Evolutionary conservation across 306 rosid species (phyloP).

Genomic region (Prunus salicina): DNA sequence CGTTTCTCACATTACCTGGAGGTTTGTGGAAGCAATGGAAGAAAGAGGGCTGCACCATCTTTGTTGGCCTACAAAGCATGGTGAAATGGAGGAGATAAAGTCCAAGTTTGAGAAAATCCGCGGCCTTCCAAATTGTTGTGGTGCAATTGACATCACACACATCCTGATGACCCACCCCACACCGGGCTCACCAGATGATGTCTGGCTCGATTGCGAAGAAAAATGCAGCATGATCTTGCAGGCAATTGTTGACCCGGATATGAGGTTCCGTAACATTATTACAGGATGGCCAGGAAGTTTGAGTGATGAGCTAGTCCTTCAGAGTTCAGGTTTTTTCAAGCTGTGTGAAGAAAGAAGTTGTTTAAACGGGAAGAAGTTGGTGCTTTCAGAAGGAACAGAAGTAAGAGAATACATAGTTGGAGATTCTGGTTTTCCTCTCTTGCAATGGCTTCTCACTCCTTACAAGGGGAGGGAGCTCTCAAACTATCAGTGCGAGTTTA

Average conservation of each 20-base stretch:
- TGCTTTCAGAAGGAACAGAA: slow-evolving; percentile 44
- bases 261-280: slow-evolving; percentile 73
- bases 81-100: slow-evolving; percentile 62
- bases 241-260: slow-evolving; percentile 74
- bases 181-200: slow-evolving; percentile 37
- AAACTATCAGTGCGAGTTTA: slow-evolving; percentile 48
- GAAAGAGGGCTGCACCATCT: slow-evolving; percentile 78
- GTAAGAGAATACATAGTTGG: slow-evolving; percentile 68
- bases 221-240: slow-evolving; percentile 91
- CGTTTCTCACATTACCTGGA: slow-evolving; percentile 88
- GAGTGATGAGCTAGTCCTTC: slow-evolving; percentile 56
- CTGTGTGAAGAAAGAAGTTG: slow-evolving; percentile 57
- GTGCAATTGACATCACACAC: slow-evolving; percentile 79
- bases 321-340: slow-evolving; percentile 58
- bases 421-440: slow-evolving; percentile 69
- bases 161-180: slow-evolving; percentile 81
- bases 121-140: slow-evolving; percentile 87
- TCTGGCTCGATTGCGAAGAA: slow-evolving; percentile 78
- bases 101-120: slow-evolving; percentile 57
- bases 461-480: slow-evolving; percentile 54
- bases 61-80: slow-evolving; percentile 69
- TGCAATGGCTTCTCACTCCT: slow-evolving; percentile 88
- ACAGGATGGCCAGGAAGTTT: slow-evolving; percentile 93
- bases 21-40: slow-evolving; percentile 88
- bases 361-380: slow-evolving; percentile 43